Conservation (phyloP, 2,329 filamentous ascomycete genomes). For the Nemania serpens region DNA sequence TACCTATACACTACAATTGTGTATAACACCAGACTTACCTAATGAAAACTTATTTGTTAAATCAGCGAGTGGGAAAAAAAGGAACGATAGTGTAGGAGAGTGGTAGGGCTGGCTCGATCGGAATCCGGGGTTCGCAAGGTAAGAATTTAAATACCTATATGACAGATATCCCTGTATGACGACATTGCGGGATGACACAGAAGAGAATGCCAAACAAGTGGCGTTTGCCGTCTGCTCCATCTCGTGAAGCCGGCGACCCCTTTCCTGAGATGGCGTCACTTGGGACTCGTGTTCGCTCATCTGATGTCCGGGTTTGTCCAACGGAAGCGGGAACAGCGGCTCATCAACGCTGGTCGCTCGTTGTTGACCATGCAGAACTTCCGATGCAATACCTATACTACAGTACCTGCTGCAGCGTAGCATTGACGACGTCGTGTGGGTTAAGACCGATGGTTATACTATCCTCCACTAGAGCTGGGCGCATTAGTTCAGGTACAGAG, state of each 20-base stretch:
- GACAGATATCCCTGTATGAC: constrained; percentile 27
- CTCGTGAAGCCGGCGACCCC: constrained; percentile 1
- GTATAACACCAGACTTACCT: too few relatives aligned
- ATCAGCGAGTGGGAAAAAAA: background rate
- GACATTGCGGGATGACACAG: constrained; percentile 20
- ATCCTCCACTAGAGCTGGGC: constrained; percentile 14
- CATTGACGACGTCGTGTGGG: constrained; percentile 18
- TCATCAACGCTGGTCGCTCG: background rate
- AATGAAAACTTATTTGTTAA: background rate
- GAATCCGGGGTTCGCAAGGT: constrained; percentile 1
- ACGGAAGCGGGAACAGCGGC: constrained; percentile 14
- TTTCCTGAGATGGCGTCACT: constrained; percentile 23
- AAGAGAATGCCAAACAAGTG: constrained; percentile 15
- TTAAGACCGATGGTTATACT: constrained; percentile 1
- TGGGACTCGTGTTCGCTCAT: constrained; percentile 21
- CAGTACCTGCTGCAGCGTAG: constrained; percentile 17
- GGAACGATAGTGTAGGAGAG: background rate
- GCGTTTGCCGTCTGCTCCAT: constrained; percentile 5
- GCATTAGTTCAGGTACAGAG: constrained; percentile 34
- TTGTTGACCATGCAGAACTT: constrained; percentile 8
- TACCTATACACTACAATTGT: too few relatives aligned
- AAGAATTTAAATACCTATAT: background rate
- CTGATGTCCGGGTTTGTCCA: constrained; percentile 10
- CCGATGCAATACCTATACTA: background rate
- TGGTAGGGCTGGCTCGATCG: constrained; percentile 21